Base-by-base conservation (phyloP, 106 monocot genomes). In the Narthecium ossifragum region DNA sequence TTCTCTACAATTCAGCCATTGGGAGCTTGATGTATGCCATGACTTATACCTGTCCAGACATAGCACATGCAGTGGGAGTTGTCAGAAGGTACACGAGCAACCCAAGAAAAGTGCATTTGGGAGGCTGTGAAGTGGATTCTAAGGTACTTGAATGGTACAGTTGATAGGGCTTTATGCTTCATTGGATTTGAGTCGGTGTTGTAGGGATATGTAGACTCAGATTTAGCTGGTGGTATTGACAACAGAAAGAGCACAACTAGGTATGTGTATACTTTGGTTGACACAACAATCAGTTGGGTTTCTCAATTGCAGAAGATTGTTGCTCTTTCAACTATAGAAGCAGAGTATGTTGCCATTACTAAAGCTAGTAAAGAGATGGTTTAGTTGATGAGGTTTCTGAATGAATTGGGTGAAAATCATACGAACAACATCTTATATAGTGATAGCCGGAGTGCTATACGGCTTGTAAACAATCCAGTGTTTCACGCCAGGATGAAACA, bases 181-280 rank as follows among this genome's bases (percentile, higher is more conserved):
- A 14, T n/a, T 33, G 33, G 56, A 21, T n/a, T 11, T 6, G 32
- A 1, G 6, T 11, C 34, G 2, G 20, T 11, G 18, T 4, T 33
- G 34, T 28, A 27, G 25, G 53, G 26, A 2, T 53, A 10, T 30
- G 26, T 28, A 5, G 53, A 53, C 28, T 26, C 32, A 34, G 55
- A 56, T 34, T 6, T 56, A 9, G 56, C 4, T 20, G 31, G 3
- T 32, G 55, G 33, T 32, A 12, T 56, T 17, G 55, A 56, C 18
- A 34, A 32, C 15, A 33, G 31, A 34, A 56, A 56, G 33, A 56
- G 55, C 33, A 56, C 33, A 4, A 56, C 31, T 10, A 10, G 55
- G 17, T 56, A 56, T 34, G 17, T 56, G 12, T 31, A 17, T 26
- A 33, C 32, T 3, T 34, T 56, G n/a, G 56, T 2, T 7, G 20